phyloP scores from a whole-genome alignment of 2,329 filamentous ascomycete genomes.

The Fusarium sp. region DNA sequence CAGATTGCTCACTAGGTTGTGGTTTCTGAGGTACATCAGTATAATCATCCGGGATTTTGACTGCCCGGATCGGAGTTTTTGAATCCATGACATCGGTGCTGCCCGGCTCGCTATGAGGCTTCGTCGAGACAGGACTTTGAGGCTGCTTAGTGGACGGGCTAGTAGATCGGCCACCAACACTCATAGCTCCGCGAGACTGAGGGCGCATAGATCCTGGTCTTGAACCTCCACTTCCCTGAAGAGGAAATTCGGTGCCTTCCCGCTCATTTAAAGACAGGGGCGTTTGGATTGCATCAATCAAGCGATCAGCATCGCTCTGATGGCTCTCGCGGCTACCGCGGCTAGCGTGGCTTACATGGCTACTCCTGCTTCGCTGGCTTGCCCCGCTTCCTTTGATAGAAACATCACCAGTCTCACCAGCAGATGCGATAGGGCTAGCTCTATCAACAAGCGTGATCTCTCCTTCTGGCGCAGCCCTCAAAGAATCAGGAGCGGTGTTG shows the following conservation, averaged over 20 bases:
- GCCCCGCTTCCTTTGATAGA: conserved; percentile 33
- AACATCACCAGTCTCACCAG: conserved; percentile 19
- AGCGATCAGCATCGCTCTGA: conserved; percentile 73
- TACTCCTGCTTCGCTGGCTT: conserved; percentile 54
- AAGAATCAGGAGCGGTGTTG: conserved; percentile 36
- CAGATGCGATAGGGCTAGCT: conserved; percentile 45
- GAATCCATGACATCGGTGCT: conserved; percentile 56
- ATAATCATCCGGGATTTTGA: conserved; percentile 64
- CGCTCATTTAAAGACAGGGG: conserved; percentile 59
- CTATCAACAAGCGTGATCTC: conserved; percentile 74
- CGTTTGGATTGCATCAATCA: conserved; percentile 78
- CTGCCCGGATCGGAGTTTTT: conserved; percentile 60
- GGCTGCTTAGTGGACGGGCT: conserved; percentile 21
- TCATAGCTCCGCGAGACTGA: conserved; percentile 9
- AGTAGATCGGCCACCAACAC: conserved; percentile 19
- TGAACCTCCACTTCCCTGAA: conserved; percentile 30
- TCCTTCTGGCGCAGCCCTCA: conserved; percentile 53
- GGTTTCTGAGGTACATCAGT: conserved; percentile 49
- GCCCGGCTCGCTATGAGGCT: conserved; percentile 49
- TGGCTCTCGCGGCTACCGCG: conserved; percentile 64
- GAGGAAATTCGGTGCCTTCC: conserved; percentile 50
- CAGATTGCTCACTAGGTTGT: conserved; percentile 50
- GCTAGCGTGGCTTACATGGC: conserved; percentile 60
- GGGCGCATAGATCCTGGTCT: conserved; percentile 23
- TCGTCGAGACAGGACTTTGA: conserved; percentile 25